Percentiles rank a stretch among this genome's conserved stretches.
Evolutionary conservation across 164 flowering plant species (phyloP).

Genomic region (Annona cherimola): DNA sequence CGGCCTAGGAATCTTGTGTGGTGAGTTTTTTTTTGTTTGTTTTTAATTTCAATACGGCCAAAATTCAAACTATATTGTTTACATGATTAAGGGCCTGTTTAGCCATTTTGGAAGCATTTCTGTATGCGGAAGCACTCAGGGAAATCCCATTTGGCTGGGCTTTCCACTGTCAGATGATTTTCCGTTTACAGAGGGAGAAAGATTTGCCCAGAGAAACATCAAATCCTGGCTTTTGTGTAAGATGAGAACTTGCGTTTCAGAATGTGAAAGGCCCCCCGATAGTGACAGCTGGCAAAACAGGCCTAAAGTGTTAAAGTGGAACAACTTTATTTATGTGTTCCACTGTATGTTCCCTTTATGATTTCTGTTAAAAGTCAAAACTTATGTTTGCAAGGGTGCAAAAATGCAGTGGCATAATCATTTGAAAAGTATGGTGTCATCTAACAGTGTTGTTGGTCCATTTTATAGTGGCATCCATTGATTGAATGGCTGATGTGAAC

Average conservation of each 20-base stretch:
- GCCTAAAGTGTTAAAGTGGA: too few relatives aligned
- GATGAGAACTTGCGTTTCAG: too few relatives aligned
- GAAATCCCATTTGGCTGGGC: too few relatives aligned
- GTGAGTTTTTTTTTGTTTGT: slow-evolving; percentile 39
- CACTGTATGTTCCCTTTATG: background rate
- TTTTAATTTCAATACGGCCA: background rate
- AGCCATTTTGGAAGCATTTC: too few relatives aligned
- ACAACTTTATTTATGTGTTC: background rate
- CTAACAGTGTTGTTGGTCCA: background rate
- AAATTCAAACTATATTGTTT: background rate
- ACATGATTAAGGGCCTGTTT: background rate
- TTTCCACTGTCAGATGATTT: too few relatives aligned
- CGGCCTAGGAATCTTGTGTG: slow-evolving; percentile 91
- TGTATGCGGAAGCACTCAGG: too few relatives aligned
- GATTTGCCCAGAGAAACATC: too few relatives aligned
- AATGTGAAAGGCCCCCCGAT: too few relatives aligned
- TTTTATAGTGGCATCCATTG: background rate
- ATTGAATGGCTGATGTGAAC: background rate
- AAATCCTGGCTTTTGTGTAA: too few relatives aligned
- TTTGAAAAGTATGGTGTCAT: too few relatives aligned
- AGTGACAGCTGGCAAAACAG: too few relatives aligned
- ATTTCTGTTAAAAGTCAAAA: background rate
- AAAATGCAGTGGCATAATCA: background rate
- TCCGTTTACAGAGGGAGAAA: too few relatives aligned
- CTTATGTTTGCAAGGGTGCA: background rate